Conservation (phyloP, 2,329 filamentous ascomycete genomes). For the Apiospora saccharicola region DNA sequence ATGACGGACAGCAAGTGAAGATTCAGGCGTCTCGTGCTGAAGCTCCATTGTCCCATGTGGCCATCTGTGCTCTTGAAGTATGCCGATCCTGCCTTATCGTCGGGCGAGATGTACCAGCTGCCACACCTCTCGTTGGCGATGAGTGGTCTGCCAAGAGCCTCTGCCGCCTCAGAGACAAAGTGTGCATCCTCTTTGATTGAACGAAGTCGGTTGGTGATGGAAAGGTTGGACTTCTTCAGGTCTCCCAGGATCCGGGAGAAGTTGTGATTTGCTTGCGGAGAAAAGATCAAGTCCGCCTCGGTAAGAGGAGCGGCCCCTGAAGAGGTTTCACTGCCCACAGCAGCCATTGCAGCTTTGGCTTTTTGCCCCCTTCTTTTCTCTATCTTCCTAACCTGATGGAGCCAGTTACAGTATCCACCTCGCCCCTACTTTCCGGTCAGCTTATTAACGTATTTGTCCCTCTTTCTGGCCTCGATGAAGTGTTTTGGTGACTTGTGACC, state of each 20-base stretch:
- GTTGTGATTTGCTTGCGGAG: slow-evolving; percentile 64
- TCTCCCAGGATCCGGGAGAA: slow-evolving; percentile 75
- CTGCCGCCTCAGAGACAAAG: slow-evolving; percentile 73
- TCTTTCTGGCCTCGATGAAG: background rate
- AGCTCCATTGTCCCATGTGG: slow-evolving; percentile 88
- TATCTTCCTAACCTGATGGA: background rate
- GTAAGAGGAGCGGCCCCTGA: slow-evolving; percentile 17
- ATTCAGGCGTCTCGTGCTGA: slow-evolving; percentile 86
- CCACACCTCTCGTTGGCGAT: slow-evolving; percentile 95
- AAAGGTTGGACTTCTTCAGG: slow-evolving; percentile 78
- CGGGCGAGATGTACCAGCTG: slow-evolving; percentile 86
- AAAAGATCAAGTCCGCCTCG: slow-evolving; percentile 53
- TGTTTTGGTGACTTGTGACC: background rate
- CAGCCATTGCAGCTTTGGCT: background rate
- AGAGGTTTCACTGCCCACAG: background rate
- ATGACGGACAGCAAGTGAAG: slow-evolving; percentile 78
- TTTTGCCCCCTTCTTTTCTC: background rate
- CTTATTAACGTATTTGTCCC: background rate
- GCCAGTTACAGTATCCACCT: background rate
- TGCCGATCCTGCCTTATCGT: slow-evolving; percentile 72
- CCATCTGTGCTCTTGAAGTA: slow-evolving; percentile 99
- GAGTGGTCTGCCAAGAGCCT: slow-evolving; percentile 69
- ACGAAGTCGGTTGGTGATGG: slow-evolving; percentile 79
- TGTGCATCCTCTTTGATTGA: slow-evolving; percentile 80
- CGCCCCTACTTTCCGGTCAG: background rate